Evolutionary conservation across 768 basidiomycete genomes (phyloP).

Genomic region (Coprinellus aureogranulatus): DNA sequence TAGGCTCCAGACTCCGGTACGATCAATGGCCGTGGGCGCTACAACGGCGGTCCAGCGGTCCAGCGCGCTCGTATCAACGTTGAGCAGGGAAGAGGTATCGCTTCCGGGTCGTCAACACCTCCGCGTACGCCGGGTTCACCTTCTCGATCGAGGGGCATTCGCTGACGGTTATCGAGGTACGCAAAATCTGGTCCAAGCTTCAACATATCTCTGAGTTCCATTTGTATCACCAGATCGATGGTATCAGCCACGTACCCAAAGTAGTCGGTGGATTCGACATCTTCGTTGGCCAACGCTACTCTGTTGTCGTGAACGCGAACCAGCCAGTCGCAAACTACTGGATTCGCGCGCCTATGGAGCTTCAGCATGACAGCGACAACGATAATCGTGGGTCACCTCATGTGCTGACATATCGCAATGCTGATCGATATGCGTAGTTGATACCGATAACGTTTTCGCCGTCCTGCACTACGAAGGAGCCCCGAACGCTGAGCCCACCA

Average conservation of each 20-base stretch:
- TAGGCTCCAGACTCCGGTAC: slow-evolving; percentile 36
- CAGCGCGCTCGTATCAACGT: slow-evolving; percentile 43
- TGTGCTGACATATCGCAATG: too few species aligned
- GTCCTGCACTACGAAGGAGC: slow-evolving; percentile 34
- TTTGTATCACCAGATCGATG: slow-evolving; percentile 33
- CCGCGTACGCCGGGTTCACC: slow-evolving; percentile 42
- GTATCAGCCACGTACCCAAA: slow-evolving; percentile 22
- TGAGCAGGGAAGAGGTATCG: slow-evolving; percentile 43
- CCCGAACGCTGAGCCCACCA: slow-evolving; percentile 26
- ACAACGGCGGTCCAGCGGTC: slow-evolving; percentile 35
- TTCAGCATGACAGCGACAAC: slow-evolving; percentile 12
- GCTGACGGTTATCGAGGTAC: slow-evolving; percentile 20
- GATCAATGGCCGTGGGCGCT: slow-evolving; percentile 48
- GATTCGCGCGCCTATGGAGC: slow-evolving; percentile 22
- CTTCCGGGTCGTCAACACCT: slow-evolving; percentile 50
- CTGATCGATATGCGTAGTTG: slow-evolving; percentile 6
- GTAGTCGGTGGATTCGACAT: slow-evolving; percentile 35
- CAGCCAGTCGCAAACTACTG: slow-evolving; percentile 39
- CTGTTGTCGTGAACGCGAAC: slow-evolving; percentile 31
- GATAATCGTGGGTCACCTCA: slow-evolving; percentile 8
- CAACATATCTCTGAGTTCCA: slow-evolving; percentile 16
- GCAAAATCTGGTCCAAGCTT: not conserved
- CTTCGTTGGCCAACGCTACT: slow-evolving; percentile 45
- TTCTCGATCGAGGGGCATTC: slow-evolving; percentile 36
- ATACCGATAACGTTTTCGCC: slow-evolving; percentile 17